Evolutionary conservation across 2,329 filamentous ascomycete species (phyloP), one percentile per base, ranked within the genome.

Genomic region (Fusarium heterosporum): DNA sequence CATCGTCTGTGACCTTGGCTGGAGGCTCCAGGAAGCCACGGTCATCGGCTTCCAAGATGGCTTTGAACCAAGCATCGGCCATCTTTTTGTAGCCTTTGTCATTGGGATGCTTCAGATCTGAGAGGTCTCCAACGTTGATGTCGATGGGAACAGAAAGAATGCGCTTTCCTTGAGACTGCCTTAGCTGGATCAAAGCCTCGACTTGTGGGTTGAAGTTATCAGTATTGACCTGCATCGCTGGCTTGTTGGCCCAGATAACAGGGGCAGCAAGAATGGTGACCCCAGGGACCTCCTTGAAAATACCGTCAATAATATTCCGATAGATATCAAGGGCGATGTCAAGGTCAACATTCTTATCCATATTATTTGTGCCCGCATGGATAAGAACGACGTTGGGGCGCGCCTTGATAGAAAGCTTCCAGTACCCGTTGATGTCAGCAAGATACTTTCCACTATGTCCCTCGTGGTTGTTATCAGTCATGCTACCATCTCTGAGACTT

Each of bases 231-330:
- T 66, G 56, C 64, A 66, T 66, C 4, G 17, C 25, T 2, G 55
- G 47, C 8, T 65, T 55, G 3, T 66, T 66, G 6, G 64, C 64
- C 61, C 61, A 66, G 16, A 66, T 66, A 3, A 66, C 40, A 3
- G 64, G 61, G 2, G 64, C 61, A 41, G 65, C 22, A 19, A 61
- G 48, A 12, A 66, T 12, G 0, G 57, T 61, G 9, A 17, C 32
- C 6, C 65, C 56, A 1, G 64, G 64, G 5, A 56, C 56, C 4
- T 43, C 39, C 7, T 46, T 25, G 8, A 65, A 51, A 0, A 66
- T 19, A 5, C 52, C 49, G 11, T 61, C 49, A 8, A 61, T 54
- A 0, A 64, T 61, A 4, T 19, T 34, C 9, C 11, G 22, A 8
- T 53, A 12, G 16, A 66, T 40, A 4, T 8, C 3, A 8, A 26